Base-by-base conservation (phyloP, 1,284 basidiomycete genomes). In the Cutaneotrichosporon sp. region DNA sequence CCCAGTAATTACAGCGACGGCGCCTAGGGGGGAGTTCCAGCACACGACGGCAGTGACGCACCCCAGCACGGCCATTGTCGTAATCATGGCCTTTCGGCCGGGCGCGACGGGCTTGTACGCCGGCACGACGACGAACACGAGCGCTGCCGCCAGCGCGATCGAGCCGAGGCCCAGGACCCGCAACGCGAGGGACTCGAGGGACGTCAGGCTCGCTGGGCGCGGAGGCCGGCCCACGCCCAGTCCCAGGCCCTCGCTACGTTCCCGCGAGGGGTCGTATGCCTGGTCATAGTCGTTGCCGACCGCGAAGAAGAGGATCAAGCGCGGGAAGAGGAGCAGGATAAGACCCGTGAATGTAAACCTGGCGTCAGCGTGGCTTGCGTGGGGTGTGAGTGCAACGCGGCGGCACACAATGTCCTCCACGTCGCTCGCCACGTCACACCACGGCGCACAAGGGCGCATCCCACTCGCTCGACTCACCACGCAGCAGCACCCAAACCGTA, bases 221-320 rank as follows among this genome's bases (percentile, higher is more conserved):
- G 73, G 73, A 53, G 69, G 73, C 53, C 73, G 72, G 26, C 14
- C 13, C 14, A 35, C 34, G 33, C 43, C 21, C 41, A 34, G 15
- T 52, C 48, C 2, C 20, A 33, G 18, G 18, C 38, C 23, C 34
- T 30, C 15, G 21, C 41, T 52, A 35, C 4, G 60, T 39, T 18
- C 59, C 45, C 5, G 59, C 42, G 12, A 52, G 17, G 37, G 33
- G 36, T 17, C 59, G 46, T 9, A 34, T 22, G 34, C 34, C 17
- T 13, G 37, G 17, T 8, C 21, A 15, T 17, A 14, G 22, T 39
- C 40, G n/a, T 61, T 39, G 50, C 41, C 33, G 50, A 74, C 71
- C 4, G 71, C 61, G 56, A 76, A 67, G 64, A 75, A 76, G 46
- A 74, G 57, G 13, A 76, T 57, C 43, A 76, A 62, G 13, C 73